Conservation (phyloP, 805 yeast genomes). For the Candida krabiensis region DNA sequence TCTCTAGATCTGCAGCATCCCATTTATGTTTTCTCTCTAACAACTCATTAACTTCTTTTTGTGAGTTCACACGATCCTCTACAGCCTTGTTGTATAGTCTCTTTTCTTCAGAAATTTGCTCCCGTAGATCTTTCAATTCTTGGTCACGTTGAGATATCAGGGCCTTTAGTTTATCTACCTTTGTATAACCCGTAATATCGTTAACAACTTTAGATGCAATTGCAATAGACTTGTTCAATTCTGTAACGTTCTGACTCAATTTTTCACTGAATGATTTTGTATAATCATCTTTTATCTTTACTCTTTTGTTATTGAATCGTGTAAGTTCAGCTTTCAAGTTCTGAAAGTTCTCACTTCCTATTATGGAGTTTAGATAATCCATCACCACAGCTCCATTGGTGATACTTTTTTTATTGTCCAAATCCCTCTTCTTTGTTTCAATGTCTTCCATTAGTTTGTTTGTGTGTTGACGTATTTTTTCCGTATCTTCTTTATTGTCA, state of each 20-base stretch:
- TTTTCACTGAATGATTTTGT: conserved; percentile 41
- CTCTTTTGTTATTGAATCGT: conserved; percentile 26
- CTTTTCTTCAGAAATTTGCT: conserved; percentile 49
- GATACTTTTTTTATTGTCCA: conserved; percentile 3
- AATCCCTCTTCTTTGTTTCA: conserved; percentile 12
- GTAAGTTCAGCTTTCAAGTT: conserved; percentile 31
- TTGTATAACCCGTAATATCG: conserved; percentile 88
- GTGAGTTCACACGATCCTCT: conserved; percentile 63
- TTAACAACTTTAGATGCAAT: conserved; percentile 71
- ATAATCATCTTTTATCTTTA: conserved; percentile 29
- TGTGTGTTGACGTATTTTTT: conserved; percentile 11
- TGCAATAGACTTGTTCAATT: conserved; percentile 55
- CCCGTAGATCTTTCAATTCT: conserved; percentile 48
- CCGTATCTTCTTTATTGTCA: conserved; percentile 2
- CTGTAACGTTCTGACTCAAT: conserved; percentile 50
- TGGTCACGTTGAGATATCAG: conserved; percentile 58
- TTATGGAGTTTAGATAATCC: conserved; percentile 27
- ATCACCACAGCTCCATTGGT: conserved; percentile 8
- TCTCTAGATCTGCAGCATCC: conserved; percentile 75
- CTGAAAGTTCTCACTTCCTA: conserved; percentile 34
- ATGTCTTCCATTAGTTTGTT: conserved; percentile 19
- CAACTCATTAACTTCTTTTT: conserved; percentile 82
- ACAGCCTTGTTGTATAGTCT: conserved; percentile 58
- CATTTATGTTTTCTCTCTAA: conserved; percentile 83
- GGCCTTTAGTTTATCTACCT: conserved; percentile 69